A percentile compares a stretch with the other conserved stretches of the same genome.
phyloP scores from a whole-genome alignment of 2,329 filamentous ascomycete genomes.

The Phialophora expanda region DNA sequence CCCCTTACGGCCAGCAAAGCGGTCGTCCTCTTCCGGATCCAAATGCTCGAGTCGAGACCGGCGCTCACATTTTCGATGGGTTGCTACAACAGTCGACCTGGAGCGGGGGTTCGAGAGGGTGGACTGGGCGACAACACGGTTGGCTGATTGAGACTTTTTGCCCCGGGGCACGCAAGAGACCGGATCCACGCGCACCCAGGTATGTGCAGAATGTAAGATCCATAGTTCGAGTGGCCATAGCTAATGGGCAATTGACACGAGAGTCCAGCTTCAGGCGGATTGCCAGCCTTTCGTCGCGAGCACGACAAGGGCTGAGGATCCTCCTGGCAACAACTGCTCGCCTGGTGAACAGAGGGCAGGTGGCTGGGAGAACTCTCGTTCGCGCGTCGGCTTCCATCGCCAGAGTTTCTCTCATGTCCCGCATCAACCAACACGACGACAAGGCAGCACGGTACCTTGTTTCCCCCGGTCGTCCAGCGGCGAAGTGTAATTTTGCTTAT shows the following conservation, averaged over 20 bases:
- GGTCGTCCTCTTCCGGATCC: slow-evolving; percentile 4
- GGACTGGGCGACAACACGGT: slow-evolving; percentile 12
- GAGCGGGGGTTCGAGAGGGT: neutral
- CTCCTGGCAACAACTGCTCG: neutral
- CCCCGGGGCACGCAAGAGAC: slow-evolving; percentile 7
- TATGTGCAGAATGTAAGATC: slow-evolving; percentile 20
- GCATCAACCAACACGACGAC: slow-evolving; percentile 7
- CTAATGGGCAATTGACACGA: slow-evolving; percentile 26
- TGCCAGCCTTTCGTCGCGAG: slow-evolving; percentile 12
- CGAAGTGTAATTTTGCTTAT: slow-evolving; percentile 10
- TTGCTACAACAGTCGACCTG: neutral
- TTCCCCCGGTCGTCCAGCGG: neutral
- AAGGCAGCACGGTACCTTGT: neutral
- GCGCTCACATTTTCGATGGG: neutral
- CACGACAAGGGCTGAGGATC: slow-evolving; percentile 7
- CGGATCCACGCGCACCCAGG: slow-evolving; percentile 7
- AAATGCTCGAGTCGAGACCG: neutral
- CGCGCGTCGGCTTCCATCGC: slow-evolving; percentile 9
- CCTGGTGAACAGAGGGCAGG: neutral
- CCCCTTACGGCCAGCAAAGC: neutral
- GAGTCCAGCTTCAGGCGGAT: slow-evolving; percentile 8
- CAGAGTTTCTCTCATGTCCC: neutral
- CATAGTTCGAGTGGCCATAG: slow-evolving; percentile 19
- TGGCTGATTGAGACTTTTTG: slow-evolving; percentile 13
- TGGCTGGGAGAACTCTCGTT: neutral